Conservation (phyloP, 2,329 filamentous ascomycete species). For the Arthroderma sp. region DNA sequence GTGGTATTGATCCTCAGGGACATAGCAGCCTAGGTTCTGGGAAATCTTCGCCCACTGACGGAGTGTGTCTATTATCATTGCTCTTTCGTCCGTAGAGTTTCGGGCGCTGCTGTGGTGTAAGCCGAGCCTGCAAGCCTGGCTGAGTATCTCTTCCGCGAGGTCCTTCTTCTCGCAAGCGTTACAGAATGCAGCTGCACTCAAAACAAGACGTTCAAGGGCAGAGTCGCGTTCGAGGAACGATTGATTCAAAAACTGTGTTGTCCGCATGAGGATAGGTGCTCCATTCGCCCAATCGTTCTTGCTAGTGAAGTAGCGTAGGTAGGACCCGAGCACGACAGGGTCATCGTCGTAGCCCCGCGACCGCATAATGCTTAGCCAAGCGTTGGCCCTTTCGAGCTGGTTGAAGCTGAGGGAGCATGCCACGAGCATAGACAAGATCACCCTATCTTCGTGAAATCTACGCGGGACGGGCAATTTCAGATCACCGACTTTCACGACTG, state of each 20-base stretch:
- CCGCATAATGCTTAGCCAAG: slow-evolving; percentile 25
- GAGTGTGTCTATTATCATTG: slow-evolving; percentile 10
- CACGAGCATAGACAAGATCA: slow-evolving; percentile 25
- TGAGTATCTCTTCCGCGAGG: slow-evolving; percentile 20
- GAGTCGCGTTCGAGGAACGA: slow-evolving; percentile 7
- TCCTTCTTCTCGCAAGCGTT: slow-evolving; percentile 21
- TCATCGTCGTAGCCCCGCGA: slow-evolving; percentile 25
- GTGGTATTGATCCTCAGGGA: too few relatives aligned
- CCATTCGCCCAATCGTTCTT: slow-evolving; percentile 26
- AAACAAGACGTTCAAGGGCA: slow-evolving; percentile 22
- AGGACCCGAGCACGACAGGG: slow-evolving; percentile 23
- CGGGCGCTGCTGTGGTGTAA: slow-evolving; percentile 19
- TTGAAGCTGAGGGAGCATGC: slow-evolving; percentile 26
- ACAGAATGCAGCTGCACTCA: slow-evolving; percentile 28
- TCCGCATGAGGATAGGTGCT: slow-evolving; percentile 19
- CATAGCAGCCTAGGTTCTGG: not conserved
- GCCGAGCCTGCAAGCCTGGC: slow-evolving; percentile 24
- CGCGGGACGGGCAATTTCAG: slow-evolving; percentile 26
- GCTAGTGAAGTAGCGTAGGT: slow-evolving; percentile 25
- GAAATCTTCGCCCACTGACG: slow-evolving; percentile 16
- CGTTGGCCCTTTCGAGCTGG: slow-evolving; percentile 28
- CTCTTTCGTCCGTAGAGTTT: slow-evolving; percentile 18
- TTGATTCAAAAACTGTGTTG: slow-evolving; percentile 23
- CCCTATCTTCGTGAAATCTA: slow-evolving; percentile 18
- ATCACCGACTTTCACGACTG: slow-evolving; percentile 18